These are phyloP conservation scores for Penicillium fuscoglaucum DNA, from an alignment of 2,329 filamentous ascomycete genomes.

Conservation along the genomic window DNA sequence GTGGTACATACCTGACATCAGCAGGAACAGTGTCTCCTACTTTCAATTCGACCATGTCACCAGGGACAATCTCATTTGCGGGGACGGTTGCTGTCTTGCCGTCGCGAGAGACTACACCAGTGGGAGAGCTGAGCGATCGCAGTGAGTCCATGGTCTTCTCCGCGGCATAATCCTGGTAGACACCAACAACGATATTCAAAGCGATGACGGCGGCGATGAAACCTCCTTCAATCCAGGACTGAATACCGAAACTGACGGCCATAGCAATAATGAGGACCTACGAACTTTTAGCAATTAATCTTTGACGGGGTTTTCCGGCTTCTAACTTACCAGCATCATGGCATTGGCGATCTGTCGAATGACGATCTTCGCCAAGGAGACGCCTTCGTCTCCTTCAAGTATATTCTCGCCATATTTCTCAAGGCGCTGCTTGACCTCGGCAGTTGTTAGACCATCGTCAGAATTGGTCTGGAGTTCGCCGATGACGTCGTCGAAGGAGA, in stretches of 20 bases:
- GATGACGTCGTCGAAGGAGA: conserved; percentile 55
- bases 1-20: conserved; percentile 53
- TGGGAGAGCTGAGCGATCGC: conserved; percentile 58
- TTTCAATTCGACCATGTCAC: conserved; percentile 58
- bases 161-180: conserved; percentile 62
- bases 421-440: conserved; percentile 57
- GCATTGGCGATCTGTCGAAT: conserved; percentile 68
- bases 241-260: conserved; percentile 60
- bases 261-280: conserved; percentile 77
- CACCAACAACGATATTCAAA: conserved; percentile 60
- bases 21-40: conserved; percentile 64
- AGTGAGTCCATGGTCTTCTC: conserved; percentile 64
- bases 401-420: conserved; percentile 63
- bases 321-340: conserved; percentile 60
- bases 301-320: background rate
- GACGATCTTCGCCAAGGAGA: conserved; percentile 69
- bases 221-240: conserved; percentile 60
- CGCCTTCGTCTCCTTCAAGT: conserved; percentile 63
- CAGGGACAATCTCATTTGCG: conserved; percentile 61
- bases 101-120: conserved; percentile 58
- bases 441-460: conserved; percentile 58
- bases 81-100: conserved; percentile 57
- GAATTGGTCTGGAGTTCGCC: conserved; percentile 57
- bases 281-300: conserved; percentile 24
- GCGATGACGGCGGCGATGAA: conserved; percentile 61